These are phyloP conservation scores for Blepharisma japonicum DNA, from an alignment of 73 alveolate species.

Conservation along the genomic window DNA sequence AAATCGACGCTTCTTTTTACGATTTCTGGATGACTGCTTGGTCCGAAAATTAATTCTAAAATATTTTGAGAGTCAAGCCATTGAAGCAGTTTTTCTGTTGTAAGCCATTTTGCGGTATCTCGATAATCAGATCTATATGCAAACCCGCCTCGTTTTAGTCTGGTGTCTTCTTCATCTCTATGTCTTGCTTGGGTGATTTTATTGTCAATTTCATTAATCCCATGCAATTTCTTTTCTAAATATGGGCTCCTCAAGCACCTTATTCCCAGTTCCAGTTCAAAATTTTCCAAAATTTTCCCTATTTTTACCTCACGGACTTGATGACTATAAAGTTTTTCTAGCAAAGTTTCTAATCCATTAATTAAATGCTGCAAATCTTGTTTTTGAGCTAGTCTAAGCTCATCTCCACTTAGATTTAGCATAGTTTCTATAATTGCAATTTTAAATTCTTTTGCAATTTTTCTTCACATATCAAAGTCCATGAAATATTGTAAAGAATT, in stretches of 20 bases:
- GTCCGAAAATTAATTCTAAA: constrained; percentile 58
- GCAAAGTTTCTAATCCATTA: neutral
- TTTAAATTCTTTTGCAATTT: neutral
- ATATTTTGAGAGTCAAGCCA: constrained; percentile 48
- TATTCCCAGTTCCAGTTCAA: constrained; percentile 51
- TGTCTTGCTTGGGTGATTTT: constrained; percentile 36
- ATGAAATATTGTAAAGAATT: neutral
- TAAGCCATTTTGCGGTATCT: constrained; percentile 42
- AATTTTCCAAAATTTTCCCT: constrained; percentile 34
- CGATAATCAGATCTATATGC: neutral
- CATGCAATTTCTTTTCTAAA: constrained; percentile 53
- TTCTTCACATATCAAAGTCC: neutral
- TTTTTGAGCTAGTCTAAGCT: neutral
- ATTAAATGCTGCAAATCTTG: neutral
- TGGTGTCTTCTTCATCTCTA: constrained; percentile 14
- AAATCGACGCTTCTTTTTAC: constrained; percentile 41
- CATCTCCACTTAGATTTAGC: neutral
- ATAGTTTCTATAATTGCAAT: neutral
- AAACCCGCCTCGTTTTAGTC: constrained; percentile 26
- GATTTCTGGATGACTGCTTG: constrained; percentile 54
- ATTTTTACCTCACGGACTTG: constrained; percentile 26
- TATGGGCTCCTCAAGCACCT: constrained; percentile 43
- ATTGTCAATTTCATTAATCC: constrained; percentile 36
- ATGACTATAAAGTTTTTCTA: neutral
- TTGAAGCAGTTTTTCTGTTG: constrained; percentile 34